Base-by-base conservation (phyloP, 768 basidiomycete genomes). In the Amanita pallidorosea region DNA sequence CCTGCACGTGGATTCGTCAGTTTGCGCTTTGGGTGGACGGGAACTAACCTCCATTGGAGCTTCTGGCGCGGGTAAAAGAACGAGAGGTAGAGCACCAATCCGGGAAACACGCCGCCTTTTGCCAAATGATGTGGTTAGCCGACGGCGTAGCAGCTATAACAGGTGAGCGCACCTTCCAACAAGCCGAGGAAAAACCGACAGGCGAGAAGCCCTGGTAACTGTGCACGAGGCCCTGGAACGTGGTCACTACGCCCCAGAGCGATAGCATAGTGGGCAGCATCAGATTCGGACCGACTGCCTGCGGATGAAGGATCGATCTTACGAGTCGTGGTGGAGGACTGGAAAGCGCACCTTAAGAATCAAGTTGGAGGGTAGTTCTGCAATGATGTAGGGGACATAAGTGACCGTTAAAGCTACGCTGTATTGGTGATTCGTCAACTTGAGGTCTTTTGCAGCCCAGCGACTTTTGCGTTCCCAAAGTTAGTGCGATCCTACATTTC, bases 231-330 rank as follows among this genome's bases (percentile, higher is more conserved):
- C 84, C 82, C 71, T 86, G 83, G 41, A 78, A 65, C 7, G 79
- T 70, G 8, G 75, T 72, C 12, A 80, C 72, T n/a, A 84, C 43
- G n/a, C 85, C 85, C 84, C 85, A 88, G 1, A 77, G 56, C 0
- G 75, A 71, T 44, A 85, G 63, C 73, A 85, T 77, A 1, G 75
- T 62, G 0, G 85, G 84, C 45, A 77, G 54, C 60, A 83, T 70
- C 43, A 77, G 63, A 51, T 77, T 70, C n/a, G 81, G 73, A 1
- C 83, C 79, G 2, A 81, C 76, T 41, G 72, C 57, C 67, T 71
- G 51, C 5, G 22, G n/a, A 34, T 13, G 37, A 27, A 40, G n/a
- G 13, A 40, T 20, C 31, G 8, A 18, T 4, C n/a, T 7, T 20
- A 17, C 62, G 20, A 61, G 8, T 44, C 52, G 25, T 37, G 7